phyloP scores from a whole-genome alignment of 768 basidiomycete species.

The Lactifluus rugatus region DNA sequence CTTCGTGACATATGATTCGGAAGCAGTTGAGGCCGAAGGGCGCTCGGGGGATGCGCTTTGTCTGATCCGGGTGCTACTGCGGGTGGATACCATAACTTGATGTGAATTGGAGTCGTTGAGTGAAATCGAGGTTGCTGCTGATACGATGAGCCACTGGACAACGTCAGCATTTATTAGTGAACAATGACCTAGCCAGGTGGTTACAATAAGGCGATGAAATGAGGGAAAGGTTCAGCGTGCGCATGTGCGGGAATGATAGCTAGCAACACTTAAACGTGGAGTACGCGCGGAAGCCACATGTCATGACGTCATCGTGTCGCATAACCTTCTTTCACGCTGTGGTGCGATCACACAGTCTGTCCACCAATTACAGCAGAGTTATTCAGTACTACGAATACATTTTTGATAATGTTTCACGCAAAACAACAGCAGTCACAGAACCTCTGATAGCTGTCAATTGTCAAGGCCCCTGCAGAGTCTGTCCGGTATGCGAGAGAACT shows the following conservation, averaged over 20 bases:
- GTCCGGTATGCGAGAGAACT: conserved; percentile 17
- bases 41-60: conserved; percentile 7
- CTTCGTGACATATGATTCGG: background rate
- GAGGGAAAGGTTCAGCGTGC: background rate
- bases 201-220: conserved; percentile 3
- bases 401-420: background rate
- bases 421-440: background rate
- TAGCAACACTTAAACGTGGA: too few species aligned
- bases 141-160: conserved; percentile 6
- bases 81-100: conserved; percentile 6
- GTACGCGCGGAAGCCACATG: background rate
- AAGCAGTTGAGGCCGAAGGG: background rate
- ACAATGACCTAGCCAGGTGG: background rate
- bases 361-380: background rate
- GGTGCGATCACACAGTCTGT: background rate
- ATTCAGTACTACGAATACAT: background rate
- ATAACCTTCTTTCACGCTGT: too few species aligned
- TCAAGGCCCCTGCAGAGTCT: conserved; percentile 10
- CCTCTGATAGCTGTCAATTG: background rate
- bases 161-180: background rate
- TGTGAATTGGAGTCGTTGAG: background rate
- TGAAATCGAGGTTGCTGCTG: background rate
- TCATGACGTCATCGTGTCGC: conserved; percentile 3
- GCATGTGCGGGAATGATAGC: background rate
- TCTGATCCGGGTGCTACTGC: conserved; percentile 3